Percentiles rank a stretch among this genome's conserved stretches.
Conservation (phyloP, 495 filamentous ascomycete species). For the Xylaria acuta region DNA sequence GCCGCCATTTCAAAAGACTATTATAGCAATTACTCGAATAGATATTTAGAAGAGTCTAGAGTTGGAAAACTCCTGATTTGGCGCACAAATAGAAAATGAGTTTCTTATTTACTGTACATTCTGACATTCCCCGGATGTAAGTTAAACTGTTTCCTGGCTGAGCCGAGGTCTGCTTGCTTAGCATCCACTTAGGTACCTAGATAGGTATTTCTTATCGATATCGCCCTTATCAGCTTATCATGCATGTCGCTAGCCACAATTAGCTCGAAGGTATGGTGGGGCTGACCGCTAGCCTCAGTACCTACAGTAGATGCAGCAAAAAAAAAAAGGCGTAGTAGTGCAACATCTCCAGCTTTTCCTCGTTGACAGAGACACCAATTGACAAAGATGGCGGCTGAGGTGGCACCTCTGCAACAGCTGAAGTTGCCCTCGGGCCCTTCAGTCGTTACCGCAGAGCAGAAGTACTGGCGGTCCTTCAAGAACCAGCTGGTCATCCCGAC, state of each 20-base stretch:
- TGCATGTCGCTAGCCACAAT: not conserved
- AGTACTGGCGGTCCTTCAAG: constrained; percentile 93
- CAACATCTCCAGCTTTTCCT: constrained; percentile 9
- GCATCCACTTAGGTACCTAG: constrained; percentile 1
- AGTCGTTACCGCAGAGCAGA: constrained; percentile 83
- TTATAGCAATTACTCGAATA: not conserved
- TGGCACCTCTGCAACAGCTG: constrained; percentile 79
- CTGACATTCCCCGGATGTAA: too few relatives aligned
- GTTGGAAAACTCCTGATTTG: not conserved
- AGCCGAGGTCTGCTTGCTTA: not conserved
- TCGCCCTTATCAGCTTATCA: not conserved
- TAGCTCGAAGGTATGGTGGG: constrained; percentile 16
- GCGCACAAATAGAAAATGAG: not conserved
- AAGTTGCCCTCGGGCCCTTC: constrained; percentile 80
- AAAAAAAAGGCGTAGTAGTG: constrained; percentile 36
- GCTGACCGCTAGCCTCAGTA: constrained; percentile 2
- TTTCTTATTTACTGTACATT: not conserved
- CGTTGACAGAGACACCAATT: constrained; percentile 18
- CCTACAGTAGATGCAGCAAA: too few relatives aligned
- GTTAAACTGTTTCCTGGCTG: not conserved
- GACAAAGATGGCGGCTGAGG: constrained; percentile 80
- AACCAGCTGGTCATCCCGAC: constrained; percentile 87
- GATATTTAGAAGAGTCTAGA: not conserved
- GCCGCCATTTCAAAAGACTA: constrained; percentile 21
- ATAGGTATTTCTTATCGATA: constrained; percentile 3